Percentiles rank a stretch among this genome's conserved stretches.
Evolutionary conservation across 1,284 basidiomycete genomes (phyloP).

Genomic region (Testicularia cyperi): DNA sequence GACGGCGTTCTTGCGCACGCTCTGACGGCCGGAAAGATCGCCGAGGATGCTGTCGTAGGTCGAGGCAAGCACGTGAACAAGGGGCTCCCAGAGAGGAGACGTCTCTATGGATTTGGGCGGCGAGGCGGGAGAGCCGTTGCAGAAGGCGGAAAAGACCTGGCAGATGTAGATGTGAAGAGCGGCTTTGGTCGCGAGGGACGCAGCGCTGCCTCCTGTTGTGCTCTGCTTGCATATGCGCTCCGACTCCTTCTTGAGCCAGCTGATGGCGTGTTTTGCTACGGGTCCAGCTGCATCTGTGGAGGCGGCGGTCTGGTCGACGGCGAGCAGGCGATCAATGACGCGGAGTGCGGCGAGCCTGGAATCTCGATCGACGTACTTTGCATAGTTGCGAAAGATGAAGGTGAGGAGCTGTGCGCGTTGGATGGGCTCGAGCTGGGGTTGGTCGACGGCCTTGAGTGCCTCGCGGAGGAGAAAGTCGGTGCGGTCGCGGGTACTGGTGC

Average conservation of each 20-base stretch:
- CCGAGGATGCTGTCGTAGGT: conserved; percentile 36
- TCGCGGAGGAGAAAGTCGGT: conserved; percentile 29
- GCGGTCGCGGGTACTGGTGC: conserved; percentile 35
- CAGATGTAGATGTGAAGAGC: conserved; percentile 75
- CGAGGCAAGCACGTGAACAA: conserved; percentile 38
- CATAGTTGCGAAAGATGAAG: conserved; percentile 72
- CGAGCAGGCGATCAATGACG: conserved; percentile 69
- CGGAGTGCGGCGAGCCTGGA: conserved; percentile 73
- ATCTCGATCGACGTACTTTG: conserved; percentile 72
- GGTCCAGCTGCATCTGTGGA: conserved; percentile 60
- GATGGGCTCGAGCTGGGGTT: conserved; percentile 64
- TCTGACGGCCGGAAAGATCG: conserved; percentile 8
- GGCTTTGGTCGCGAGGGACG: conserved; percentile 65
- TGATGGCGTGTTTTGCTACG: conserved; percentile 71
- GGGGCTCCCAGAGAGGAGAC: conserved; percentile 20
- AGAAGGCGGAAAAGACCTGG: conserved; percentile 65
- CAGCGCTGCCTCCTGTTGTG: conserved; percentile 15
- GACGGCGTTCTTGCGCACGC: conserved; percentile 24
- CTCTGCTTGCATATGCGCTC: conserved; percentile 55
- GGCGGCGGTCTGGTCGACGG: conserved; percentile 63
- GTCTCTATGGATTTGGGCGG: not conserved
- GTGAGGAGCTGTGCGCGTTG: conserved; percentile 74
- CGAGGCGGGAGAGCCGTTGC: conserved; percentile 59
- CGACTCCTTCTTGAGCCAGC: conserved; percentile 72
- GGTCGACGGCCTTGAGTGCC: conserved; percentile 26